Conservation (phyloP, 2,329 filamentous ascomycete genomes). For the Bretziella fagacearum region DNA sequence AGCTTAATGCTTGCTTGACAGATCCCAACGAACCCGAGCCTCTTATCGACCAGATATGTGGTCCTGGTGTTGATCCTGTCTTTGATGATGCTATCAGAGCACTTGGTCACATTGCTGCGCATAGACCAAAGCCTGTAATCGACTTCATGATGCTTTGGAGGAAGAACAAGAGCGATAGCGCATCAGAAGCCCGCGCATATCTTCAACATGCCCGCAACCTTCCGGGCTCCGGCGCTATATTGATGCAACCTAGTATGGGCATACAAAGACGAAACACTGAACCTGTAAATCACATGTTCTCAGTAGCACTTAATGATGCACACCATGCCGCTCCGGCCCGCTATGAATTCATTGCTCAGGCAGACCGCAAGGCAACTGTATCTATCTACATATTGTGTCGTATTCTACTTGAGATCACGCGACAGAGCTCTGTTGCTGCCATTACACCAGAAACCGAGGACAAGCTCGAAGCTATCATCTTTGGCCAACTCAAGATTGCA, state of each 20-base stretch:
- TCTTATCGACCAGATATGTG: slow-evolving; percentile 77
- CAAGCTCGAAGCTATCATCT: slow-evolving; percentile 87
- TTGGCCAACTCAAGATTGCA: slow-evolving; percentile 79
- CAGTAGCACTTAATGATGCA: slow-evolving; percentile 33
- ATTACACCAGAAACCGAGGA: slow-evolving; percentile 87
- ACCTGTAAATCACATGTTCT: slow-evolving; percentile 27
- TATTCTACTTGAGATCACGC: slow-evolving; percentile 84
- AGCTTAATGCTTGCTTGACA: slow-evolving; percentile 76
- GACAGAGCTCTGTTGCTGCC: slow-evolving; percentile 64
- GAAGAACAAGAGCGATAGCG: slow-evolving; percentile 84
- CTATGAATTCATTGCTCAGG: slow-evolving; percentile 51
- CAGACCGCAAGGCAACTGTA: slow-evolving; percentile 78
- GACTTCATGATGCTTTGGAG: slow-evolving; percentile 98
- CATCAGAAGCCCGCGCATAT: slow-evolving; percentile 47
- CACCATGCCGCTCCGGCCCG: slow-evolving; percentile 6
- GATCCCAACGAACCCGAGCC: slow-evolving; percentile 65
- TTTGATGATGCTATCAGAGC: slow-evolving; percentile 93
- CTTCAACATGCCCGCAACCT: slow-evolving; percentile 33
- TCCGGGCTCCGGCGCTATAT: slow-evolving; percentile 17
- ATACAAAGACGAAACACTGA: slow-evolving; percentile 52
- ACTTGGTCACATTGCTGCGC: slow-evolving; percentile 81
- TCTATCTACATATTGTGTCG: slow-evolving; percentile 93
- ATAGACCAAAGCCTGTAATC: slow-evolving; percentile 86
- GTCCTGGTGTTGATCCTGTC: slow-evolving; percentile 65
- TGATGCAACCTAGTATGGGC: slow-evolving; percentile 25